Conservation (phyloP, 1,284 basidiomycete genomes). For the Ganoderma resinaceum region DNA sequence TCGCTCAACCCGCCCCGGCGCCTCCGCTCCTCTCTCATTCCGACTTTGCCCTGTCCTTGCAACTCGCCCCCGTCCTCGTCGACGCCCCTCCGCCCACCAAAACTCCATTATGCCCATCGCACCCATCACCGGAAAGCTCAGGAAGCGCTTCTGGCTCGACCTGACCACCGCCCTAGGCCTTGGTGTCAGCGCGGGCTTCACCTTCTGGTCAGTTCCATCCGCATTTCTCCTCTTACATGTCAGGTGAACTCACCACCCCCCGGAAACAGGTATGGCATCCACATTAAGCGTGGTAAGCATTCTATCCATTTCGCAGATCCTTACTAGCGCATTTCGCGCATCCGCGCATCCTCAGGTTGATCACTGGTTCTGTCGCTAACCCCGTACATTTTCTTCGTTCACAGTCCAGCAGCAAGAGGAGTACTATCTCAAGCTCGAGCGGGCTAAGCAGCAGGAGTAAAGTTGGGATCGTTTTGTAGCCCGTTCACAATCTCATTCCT, state of each 20-base stretch:
- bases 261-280: slow-evolving; percentile 80
- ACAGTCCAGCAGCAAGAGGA: slow-evolving; percentile 82
- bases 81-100: slow-evolving; percentile 22
- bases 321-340: background rate
- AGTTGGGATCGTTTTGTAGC: slow-evolving; percentile 25
- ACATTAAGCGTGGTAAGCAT: slow-evolving; percentile 74
- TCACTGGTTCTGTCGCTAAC: slow-evolving; percentile 20
- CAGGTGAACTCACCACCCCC: slow-evolving; percentile 23
- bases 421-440: slow-evolving; percentile 85
- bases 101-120: slow-evolving; percentile 70
- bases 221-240: slow-evolving; percentile 30
- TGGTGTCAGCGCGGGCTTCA: slow-evolving; percentile 73
- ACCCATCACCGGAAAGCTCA: slow-evolving; percentile 88
- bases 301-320: slow-evolving; percentile 5
- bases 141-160: slow-evolving; percentile 88
- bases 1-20: slow-evolving; percentile 18
- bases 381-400: slow-evolving; percentile 24
- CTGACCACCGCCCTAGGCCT: slow-evolving; percentile 75
- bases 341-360: background rate
- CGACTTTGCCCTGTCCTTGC: slow-evolving; percentile 38
- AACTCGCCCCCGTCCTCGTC: slow-evolving; percentile 34
- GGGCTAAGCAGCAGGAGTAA: slow-evolving; percentile 43
- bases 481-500: slow-evolving; percentile 23
- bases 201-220: slow-evolving; percentile 70
- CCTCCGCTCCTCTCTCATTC: slow-evolving; percentile 24